phyloP scores from a whole-genome alignment of 352 stramenopile species.

The Phytophthora parvispora region DNA sequence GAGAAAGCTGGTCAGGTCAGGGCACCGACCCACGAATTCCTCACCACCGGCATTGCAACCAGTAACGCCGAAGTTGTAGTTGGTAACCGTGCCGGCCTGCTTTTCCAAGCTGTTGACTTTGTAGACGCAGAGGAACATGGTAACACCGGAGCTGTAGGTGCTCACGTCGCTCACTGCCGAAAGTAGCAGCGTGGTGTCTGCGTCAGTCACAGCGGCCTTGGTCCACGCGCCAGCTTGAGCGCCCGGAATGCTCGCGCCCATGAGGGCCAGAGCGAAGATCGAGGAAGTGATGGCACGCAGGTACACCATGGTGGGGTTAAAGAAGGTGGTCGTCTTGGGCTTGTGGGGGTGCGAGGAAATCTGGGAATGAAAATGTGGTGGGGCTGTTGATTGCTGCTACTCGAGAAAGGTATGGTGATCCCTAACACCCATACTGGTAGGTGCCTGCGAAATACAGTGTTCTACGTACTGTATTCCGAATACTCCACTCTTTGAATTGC shows the following conservation, averaged over 20 bases:
- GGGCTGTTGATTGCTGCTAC: too few relatives aligned
- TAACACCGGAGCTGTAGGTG: constrained; percentile 37
- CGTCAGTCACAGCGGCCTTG: constrained; percentile 17
- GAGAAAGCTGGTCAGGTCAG: constrained; percentile 34
- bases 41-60: constrained; percentile 44
- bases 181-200: constrained; percentile 29
- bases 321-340: not conserved
- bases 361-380: constrained; percentile 20
- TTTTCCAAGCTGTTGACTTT: constrained; percentile 35
- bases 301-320: constrained; percentile 12
- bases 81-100: constrained; percentile 27
- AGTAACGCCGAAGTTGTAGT: constrained; percentile 52
- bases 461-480: too few relatives aligned
- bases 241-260: not conserved
- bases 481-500: too few relatives aligned
- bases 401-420: too few relatives aligned
- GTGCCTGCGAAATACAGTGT: too few relatives aligned
- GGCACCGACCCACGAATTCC: constrained; percentile 39
- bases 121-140: constrained; percentile 39
- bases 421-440: too few relatives aligned
- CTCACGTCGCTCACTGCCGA: constrained; percentile 28
- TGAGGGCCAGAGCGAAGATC: constrained; percentile 10
- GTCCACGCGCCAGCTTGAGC: constrained; percentile 1
- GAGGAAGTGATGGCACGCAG: constrained; percentile 7
- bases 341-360: constrained; percentile 14